Base-by-base conservation (phyloP, 768 basidiomycete species). In the Auriscalpium orientale region DNA sequence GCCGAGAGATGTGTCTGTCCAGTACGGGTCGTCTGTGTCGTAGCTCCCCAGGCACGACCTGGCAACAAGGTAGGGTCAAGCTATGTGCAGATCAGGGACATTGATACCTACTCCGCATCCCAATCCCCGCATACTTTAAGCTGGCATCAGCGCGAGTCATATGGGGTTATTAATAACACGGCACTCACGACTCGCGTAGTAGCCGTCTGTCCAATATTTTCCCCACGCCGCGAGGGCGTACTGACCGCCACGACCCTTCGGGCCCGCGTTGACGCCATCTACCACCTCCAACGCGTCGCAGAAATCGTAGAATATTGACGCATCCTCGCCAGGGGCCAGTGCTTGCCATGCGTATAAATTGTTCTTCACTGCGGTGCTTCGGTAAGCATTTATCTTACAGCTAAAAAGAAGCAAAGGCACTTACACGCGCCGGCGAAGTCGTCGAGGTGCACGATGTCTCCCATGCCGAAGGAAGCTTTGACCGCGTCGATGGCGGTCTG, bases 281-380 rank as follows among this genome's bases (percentile, higher is more conserved):
- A 82, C 82, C 18, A 84, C 80, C 66, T 87, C 84, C 0, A 87
- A 70, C 0, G 83, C 83, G 62, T 87, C 83, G 57, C 85, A 86
- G 65, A 85, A 87, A n/a, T 74, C 57, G 71, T 74, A 82, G 69
- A 87, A 87, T 28, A 43, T 43, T 4, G 72, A 69, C 15, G 64
- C 67, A 2, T 76, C 70, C 4, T 81, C 82, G 12, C 73, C 70
- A 1, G 82, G 80, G 45, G 81, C 79, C 20, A 89, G 64, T 8
- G 62, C 60, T 62, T 89, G 87, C 87, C 87, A 90, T 51, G 85
- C 83, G 75, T 78, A 82, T 8, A 84, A 72, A 63, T 79, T 78
- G 60, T 81, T 68, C 33, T 70, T 63, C 49, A 74, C 72, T 73
- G 34, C 11, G 35, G 3, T 11, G n/a, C 21, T 37, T 3, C 12